Evolutionary conservation across 208 protist species (phyloP).

Genomic region (Ichthyophonus hoferi): DNA sequence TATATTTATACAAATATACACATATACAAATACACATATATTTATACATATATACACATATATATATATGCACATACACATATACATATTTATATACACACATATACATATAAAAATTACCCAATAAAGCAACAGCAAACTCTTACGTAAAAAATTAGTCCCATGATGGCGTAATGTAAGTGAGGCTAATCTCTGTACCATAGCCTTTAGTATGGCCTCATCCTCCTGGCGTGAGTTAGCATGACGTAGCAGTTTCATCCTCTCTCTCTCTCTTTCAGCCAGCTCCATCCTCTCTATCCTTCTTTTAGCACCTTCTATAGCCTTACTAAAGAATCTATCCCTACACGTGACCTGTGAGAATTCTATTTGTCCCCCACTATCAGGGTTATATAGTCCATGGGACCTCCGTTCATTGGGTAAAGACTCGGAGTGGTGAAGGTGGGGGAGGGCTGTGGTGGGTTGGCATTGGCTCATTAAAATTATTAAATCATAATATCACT

Average conservation of each 20-base stretch:
- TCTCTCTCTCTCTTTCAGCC: not conserved
- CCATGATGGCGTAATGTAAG: not conserved
- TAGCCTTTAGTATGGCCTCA: not conserved
- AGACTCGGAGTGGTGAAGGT: no score
- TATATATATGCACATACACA: no score
- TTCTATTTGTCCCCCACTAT: no score
- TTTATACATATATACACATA: no score
- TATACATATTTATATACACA: no score
- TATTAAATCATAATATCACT: no score
- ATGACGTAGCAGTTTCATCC: not conserved
- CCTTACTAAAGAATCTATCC: not conserved
- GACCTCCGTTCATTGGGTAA: no score
- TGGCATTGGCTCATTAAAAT: no score
- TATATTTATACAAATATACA: no score
- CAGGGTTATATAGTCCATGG: no score
- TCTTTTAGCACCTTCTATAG: not conserved
- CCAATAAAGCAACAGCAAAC: not conserved
- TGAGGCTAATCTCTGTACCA: not conserved
- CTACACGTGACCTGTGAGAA: not conserved
- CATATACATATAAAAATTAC: not conserved
- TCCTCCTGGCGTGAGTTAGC: not conserved
- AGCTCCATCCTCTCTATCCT: not conserved
- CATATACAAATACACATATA: no score
- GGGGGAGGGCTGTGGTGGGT: no score
- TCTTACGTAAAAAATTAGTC: not conserved